Evolutionary conservation across 768 basidiomycete species (phyloP).

Genomic region (Mycena leptocephala): DNA sequence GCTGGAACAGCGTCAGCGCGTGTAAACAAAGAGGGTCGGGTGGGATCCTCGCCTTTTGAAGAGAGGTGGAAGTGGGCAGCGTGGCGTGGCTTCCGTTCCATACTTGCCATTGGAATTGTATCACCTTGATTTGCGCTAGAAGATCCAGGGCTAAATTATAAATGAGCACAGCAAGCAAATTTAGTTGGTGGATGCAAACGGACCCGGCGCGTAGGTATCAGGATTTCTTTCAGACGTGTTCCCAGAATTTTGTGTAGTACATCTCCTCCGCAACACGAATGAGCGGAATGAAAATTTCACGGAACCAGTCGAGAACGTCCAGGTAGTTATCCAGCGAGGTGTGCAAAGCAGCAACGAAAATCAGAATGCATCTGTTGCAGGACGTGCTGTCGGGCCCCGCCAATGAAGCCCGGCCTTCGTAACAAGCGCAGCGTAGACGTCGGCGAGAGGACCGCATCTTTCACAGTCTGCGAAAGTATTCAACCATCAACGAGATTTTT

Average conservation of each 20-base stretch:
- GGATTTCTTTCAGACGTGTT: not conserved
- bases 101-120: constrained; percentile 6
- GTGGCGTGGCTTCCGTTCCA: not conserved
- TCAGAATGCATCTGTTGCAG: constrained; percentile 20
- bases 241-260: not conserved
- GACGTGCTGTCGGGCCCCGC: not conserved
- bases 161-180: not conserved
- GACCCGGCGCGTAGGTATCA: not conserved
- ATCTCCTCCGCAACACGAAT: not conserved
- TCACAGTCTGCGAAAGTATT: not conserved
- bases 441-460: not conserved
- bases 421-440: not conserved
- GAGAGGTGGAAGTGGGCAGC: not conserved
- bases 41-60: constrained; percentile 3
- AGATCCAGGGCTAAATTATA: constrained; percentile 5
- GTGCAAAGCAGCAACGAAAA: constrained; percentile 22
- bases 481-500: not conserved
- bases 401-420: constrained; percentile 10
- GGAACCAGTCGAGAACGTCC: constrained; percentile 11
- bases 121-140: constrained; percentile 1
- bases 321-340: not conserved
- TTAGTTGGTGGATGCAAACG: not conserved
- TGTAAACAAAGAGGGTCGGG: not conserved
- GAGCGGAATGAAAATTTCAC: not conserved
- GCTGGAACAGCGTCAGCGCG: not conserved